These are phyloP conservation scores for Hibiscus syriacus DNA, from an alignment of 345 rosid species.

Conservation along the genomic window DNA sequence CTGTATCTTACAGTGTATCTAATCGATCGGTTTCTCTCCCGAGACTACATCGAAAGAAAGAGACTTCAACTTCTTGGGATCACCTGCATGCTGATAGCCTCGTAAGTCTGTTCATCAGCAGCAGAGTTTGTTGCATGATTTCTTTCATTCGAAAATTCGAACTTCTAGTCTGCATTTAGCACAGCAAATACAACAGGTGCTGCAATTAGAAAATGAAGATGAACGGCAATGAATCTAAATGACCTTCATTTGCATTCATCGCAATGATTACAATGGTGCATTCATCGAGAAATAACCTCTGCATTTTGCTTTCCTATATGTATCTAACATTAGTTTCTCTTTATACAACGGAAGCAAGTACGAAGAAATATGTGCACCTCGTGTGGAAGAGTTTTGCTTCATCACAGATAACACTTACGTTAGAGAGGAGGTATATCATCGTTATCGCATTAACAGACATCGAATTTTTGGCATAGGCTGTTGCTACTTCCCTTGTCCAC, in stretches of 20 bases:
- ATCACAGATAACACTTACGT: slow-evolving; percentile 86
- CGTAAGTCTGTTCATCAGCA: too few species aligned
- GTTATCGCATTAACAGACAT: background rate
- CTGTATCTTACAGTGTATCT: slow-evolving; percentile 77
- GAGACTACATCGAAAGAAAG: slow-evolving; percentile 58
- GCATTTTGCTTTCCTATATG: slow-evolving; percentile 4
- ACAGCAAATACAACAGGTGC: background rate
- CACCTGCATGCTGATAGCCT: too few species aligned
- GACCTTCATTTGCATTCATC: background rate
- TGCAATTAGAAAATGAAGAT: background rate
- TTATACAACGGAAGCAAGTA: slow-evolving; percentile 49
- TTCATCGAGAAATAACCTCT: background rate
- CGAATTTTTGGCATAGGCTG: background rate
- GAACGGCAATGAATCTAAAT: background rate
- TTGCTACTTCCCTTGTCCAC: background rate
- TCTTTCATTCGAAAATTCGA: background rate
- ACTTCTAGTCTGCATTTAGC: background rate
- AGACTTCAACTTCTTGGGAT: slow-evolving; percentile 64
- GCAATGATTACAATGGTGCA: background rate
- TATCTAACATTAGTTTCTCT: slow-evolving; percentile 9
- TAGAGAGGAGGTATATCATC: slow-evolving; percentile 49
- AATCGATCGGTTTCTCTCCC: slow-evolving; percentile 70
- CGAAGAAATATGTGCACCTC: slow-evolving; percentile 84
- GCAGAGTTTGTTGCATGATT: too few species aligned
- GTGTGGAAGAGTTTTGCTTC: slow-evolving; percentile 82